phyloP scores from a whole-genome alignment of 139 green algal species.

The Spirogloea muscicola region DNA sequence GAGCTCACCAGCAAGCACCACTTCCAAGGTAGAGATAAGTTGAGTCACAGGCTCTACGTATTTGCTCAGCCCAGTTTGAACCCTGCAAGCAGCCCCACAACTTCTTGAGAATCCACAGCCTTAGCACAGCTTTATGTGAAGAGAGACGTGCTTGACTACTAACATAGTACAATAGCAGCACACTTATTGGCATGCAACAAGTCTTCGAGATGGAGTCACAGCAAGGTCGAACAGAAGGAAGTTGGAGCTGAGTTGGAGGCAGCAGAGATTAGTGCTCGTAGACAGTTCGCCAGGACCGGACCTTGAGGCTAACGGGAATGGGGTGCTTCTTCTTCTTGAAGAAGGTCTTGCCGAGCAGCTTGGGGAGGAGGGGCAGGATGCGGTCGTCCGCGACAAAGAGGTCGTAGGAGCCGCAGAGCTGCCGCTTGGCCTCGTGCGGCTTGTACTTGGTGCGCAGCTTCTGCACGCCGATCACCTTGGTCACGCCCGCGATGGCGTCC shows the following conservation, averaged over 20 bases:
- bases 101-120: too few species aligned
- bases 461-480: constrained; percentile 60
- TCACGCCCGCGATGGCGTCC: constrained; percentile 58
- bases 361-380: constrained; percentile 83
- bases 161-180: too few species aligned
- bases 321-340: constrained; percentile 91
- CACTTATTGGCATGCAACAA: too few species aligned
- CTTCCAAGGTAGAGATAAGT: constrained; percentile 31
- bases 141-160: too few species aligned
- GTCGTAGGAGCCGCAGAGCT: constrained; percentile 85
- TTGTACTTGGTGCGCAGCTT: constrained; percentile 92
- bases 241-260: too few species aligned
- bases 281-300: too few species aligned
- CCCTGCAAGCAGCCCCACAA: too few species aligned
- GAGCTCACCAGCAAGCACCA: too few species aligned
- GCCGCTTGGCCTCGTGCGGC: constrained; percentile 82
- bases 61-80: constrained; percentile 16
- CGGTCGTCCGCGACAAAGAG: constrained; percentile 92
- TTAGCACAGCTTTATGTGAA: too few species aligned
- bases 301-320: constrained; percentile 21
- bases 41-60: constrained; percentile 21
- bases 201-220: too few species aligned
- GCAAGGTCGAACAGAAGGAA: too few species aligned
- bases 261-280: too few species aligned
- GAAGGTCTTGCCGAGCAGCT: constrained; percentile 91